These are phyloP conservation scores for Mortierella sp. DNA, from an alignment of 371 early-diverging fungal genomes.

Conservation along the genomic window DNA sequence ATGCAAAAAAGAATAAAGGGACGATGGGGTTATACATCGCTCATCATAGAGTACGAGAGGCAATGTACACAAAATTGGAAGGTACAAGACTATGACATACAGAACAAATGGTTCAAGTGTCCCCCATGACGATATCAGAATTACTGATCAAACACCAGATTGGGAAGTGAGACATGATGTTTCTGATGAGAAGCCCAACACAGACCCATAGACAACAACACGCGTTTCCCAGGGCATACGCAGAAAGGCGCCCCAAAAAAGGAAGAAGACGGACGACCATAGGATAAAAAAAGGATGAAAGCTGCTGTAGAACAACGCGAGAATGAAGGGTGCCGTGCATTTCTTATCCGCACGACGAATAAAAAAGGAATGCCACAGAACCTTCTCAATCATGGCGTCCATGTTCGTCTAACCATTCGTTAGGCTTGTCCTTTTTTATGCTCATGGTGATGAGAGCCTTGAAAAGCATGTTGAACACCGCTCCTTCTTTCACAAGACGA, in stretches of 20 bases:
- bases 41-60: not conserved
- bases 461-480: not conserved
- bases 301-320: not conserved
- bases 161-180: too few relatives aligned
- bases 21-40: too few relatives aligned
- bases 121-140: not conserved
- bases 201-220: too few relatives aligned
- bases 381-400: not conserved
- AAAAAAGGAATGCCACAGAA: not conserved
- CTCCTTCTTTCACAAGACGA: too few relatives aligned
- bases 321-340: not conserved
- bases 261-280: not conserved
- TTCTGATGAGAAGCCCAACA: not conserved
- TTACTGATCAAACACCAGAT: too few relatives aligned
- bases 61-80: too few relatives aligned
- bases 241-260: not conserved
- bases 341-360: constrained; percentile 1
- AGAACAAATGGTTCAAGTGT: too few relatives aligned
- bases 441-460: not conserved
- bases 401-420: not conserved
- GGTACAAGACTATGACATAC: not conserved
- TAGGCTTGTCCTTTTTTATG: not conserved
- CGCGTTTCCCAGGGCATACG: too few relatives aligned
- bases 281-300: not conserved
- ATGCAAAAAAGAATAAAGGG: too few relatives aligned